Conservation (phyloP, 495 filamentous ascomycete species). For the Neurospora tetrasperma region DNA sequence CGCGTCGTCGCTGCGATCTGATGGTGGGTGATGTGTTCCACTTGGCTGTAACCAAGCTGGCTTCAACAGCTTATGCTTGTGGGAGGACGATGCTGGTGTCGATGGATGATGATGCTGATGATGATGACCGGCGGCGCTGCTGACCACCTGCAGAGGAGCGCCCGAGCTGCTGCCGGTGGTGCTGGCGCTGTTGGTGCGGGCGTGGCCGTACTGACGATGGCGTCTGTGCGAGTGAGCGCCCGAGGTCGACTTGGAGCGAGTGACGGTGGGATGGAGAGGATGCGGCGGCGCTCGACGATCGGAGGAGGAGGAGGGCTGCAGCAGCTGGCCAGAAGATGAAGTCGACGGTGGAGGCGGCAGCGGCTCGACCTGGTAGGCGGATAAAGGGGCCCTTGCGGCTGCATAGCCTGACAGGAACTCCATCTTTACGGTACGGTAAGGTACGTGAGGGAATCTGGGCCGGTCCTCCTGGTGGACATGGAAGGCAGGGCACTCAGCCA, state of each 20-base stretch:
- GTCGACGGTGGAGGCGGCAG: conserved; percentile 11
- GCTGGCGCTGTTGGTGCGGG: conserved; percentile 22
- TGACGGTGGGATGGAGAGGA: conserved; percentile 3
- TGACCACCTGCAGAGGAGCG: neutral
- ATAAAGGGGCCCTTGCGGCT: conserved; percentile 25
- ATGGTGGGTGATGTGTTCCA: neutral
- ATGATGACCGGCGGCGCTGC: neutral
- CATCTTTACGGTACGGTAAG: conserved; percentile 9
- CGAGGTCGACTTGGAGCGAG: conserved; percentile 28
- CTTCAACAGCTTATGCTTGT: neutral
- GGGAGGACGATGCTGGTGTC: neutral
- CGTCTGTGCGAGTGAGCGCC: conserved; percentile 15
- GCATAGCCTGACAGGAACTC: conserved; percentile 28
- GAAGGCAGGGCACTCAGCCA: neutral
- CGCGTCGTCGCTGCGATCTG: neutral
- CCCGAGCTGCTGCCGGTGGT: conserved; percentile 16
- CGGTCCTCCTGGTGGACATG: neutral
- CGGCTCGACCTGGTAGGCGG: conserved; percentile 25
- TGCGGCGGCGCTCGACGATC: neutral
- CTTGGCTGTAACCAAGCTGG: neutral
- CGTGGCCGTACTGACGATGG: conserved; percentile 19
- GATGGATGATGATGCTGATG: too few relatives aligned
- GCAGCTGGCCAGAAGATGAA: neutral
- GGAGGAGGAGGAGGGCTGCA: neutral
- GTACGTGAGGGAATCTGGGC: neutral